Conservation (phyloP, 2,329 filamentous ascomycete genomes). For the Westerdykella aurantiaca region DNA sequence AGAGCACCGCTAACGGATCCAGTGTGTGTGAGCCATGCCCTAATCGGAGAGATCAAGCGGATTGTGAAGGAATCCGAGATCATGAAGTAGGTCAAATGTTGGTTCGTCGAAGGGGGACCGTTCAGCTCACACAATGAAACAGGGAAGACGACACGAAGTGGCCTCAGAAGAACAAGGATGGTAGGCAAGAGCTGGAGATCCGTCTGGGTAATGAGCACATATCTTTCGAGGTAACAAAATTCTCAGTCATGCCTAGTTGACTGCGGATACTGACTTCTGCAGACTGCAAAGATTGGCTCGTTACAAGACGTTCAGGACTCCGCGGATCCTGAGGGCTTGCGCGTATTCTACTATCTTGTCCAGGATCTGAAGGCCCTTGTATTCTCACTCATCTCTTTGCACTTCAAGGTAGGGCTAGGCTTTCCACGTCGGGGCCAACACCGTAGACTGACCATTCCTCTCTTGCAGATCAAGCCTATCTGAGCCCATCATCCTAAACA, state of each 20-base stretch:
- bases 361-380: constrained; percentile 95
- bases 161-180: constrained; percentile 99
- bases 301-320: constrained; percentile 95
- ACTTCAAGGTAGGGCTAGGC: constrained; percentile 71
- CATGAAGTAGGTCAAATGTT: constrained; percentile 63
- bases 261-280: constrained; percentile 9
- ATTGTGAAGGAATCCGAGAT: constrained; percentile 98
- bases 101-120: neutral
- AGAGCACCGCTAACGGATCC: constrained; percentile 6
- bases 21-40: constrained; percentile 93
- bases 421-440: neutral
- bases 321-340: constrained; percentile 86
- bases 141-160: constrained; percentile 98
- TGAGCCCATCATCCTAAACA: constrained; percentile 29
- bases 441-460: neutral
- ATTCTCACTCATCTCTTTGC: constrained; percentile 90
- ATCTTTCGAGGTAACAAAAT: constrained; percentile 74
- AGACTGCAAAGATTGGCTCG: constrained; percentile 98
- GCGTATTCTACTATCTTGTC: constrained; percentile 97
- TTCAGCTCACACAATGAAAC: constrained; percentile 16
- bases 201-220: constrained; percentile 92
- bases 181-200: constrained; percentile 93
- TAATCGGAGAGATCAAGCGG: constrained; percentile 91
- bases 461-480: constrained; percentile 63
- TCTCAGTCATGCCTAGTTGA: neutral